Base-by-base conservation (phyloP, 2,329 filamentous ascomycete genomes). In the Coniochaeta prunicola region DNA sequence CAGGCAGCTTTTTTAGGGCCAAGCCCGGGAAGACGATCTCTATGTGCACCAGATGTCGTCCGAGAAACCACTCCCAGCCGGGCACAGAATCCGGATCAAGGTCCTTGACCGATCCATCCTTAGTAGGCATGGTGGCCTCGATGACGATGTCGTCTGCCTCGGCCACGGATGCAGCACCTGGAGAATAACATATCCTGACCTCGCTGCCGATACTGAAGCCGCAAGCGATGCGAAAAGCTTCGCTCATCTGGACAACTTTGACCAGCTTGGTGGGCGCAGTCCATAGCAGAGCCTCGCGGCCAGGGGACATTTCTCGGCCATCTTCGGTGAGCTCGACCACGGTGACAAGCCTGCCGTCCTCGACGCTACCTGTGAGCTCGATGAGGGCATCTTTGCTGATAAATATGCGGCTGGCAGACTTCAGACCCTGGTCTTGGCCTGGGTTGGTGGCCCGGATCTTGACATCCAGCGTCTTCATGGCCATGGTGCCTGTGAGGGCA, bases 171-270 rank as follows among this genome's bases (percentile, higher is more conserved):
- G 53, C 53, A 2, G 73, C 74, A 8, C 78, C 78, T 10, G 81
- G 78, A 2, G 80, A 76, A 26, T 92, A 80, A 8, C 80, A 78
- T 54, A 96, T 77, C 34, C 73, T 73, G 34, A 82, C 75, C 56
- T 85, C 81, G 55, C 92, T 89, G 17, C 85, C 86, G 4, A 94
- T 77, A 61, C 88, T 87, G 65, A 96, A 82, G 1, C 84, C 84
- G 64, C 89, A 89, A 7, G 84, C 81, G 36, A 89, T 87, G 62
- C 90, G 87, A 58, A 96, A 84, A 6, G 84, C 79, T 62, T 90
- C 87, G 24, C 90, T 87, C 76, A 90, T 84, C 77, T 92, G 81
- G 56, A 89, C 77, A 59, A 91, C 79, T 64, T 84, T 84, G 67
- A 86, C 82, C 64, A 91, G 76, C 69, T 87, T 81, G 50, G 80